A percentile compares a stretch with the other conserved stretches of the same genome.
These are phyloP conservation scores for Allium sativum DNA, from an alignment of 106 monocot genomes.

Conservation along the genomic window DNA sequence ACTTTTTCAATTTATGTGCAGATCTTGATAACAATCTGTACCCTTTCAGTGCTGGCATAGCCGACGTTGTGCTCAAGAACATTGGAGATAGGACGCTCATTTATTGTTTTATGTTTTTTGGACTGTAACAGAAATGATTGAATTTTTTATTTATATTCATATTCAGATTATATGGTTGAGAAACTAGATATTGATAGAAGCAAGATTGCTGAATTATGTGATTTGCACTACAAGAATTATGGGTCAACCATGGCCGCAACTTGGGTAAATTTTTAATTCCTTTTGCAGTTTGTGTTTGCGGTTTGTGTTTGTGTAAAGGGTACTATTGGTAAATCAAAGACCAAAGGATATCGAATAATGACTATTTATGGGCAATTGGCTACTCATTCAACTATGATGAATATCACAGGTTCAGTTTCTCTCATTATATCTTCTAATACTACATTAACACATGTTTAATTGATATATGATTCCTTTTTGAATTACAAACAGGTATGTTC, in stretches of 20 bases:
- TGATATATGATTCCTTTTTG: not conserved
- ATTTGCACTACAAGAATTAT: slow-evolving; percentile 66
- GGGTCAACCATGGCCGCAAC: slow-evolving; percentile 93
- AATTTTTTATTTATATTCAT: not conserved
- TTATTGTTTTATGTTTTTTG: not conserved
- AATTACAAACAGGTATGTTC: not conserved
- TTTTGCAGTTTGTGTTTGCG: not conserved
- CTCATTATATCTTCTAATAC: too few species aligned
- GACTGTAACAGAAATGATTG: not conserved
- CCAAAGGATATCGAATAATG: too few species aligned
- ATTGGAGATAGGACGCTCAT: slow-evolving; percentile 43
- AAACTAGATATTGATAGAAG: slow-evolving; percentile 61
- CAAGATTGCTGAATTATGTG: slow-evolving; percentile 47
- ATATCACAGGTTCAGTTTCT: not conserved
- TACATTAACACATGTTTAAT: too few species aligned
- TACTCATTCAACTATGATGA: slow-evolving; percentile 8
- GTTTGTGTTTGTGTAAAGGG: too few species aligned
- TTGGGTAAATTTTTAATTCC: slow-evolving; percentile 25
- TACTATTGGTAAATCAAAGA: too few species aligned
- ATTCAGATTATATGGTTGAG: slow-evolving; percentile 62
- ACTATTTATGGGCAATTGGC: not conserved
- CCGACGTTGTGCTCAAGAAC: slow-evolving; percentile 43
- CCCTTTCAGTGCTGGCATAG: slow-evolving; percentile 55
- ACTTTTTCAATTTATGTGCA: slow-evolving; percentile 10
- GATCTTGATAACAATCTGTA: slow-evolving; percentile 94